phyloP scores from a whole-genome alignment of 176 grass and related monocot genomes.

The Sorghum bicolor region Sorghum_bicolor_NCBIv3 NC_012879.2:58257001-58257500 shows the following conservation, averaged over 20 bases:
- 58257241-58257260: constrained; percentile 54
- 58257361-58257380: not conserved
- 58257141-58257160: not conserved
- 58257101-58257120: not conserved
- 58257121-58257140: not conserved
- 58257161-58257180: not conserved
- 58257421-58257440: constrained; percentile 80
- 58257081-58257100: not conserved
- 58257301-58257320: constrained; percentile 78
- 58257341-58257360: constrained; percentile 12
- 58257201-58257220: constrained; percentile 21
- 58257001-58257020: not conserved
- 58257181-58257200: not conserved
- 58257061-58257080: not conserved
- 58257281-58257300: constrained; percentile 86
- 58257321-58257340: constrained; percentile 68
- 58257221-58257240: not conserved
- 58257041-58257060: not conserved
- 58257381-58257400: not conserved
- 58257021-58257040: not conserved
- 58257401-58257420: constrained; percentile 49
- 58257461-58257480: constrained; percentile 77
- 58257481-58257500: constrained; percentile 87
- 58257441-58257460: constrained; percentile 76
- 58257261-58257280: constrained; percentile 68